phyloP scores from a whole-genome alignment of 768 basidiomycete species.

The Leccinum rimulosum region DNA sequence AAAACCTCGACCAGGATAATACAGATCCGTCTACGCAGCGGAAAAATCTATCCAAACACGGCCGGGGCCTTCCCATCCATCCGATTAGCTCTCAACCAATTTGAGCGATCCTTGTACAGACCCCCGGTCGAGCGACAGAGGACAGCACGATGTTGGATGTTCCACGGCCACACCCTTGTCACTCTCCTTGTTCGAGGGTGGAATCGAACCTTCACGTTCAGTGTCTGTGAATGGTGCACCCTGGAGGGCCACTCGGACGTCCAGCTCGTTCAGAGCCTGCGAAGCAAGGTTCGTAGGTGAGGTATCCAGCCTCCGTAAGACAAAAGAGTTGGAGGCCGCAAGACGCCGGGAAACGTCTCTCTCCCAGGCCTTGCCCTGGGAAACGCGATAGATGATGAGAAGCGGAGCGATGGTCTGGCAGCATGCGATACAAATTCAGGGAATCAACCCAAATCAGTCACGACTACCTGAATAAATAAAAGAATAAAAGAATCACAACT shows the following conservation, averaged over 20 bases:
- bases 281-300: background rate
- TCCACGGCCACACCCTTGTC: too few relatives aligned
- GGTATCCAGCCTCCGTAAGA: constrained; percentile 10
- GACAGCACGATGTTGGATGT: too few relatives aligned
- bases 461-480: too few relatives aligned
- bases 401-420: constrained; percentile 42
- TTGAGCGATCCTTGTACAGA: too few relatives aligned
- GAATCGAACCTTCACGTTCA: constrained; percentile 1
- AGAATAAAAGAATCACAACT: background rate
- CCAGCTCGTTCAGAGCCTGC: constrained; percentile 1
- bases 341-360: constrained; percentile 6
- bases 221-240: background rate
- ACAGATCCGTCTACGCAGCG: too few relatives aligned
- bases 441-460: background rate
- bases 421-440: constrained; percentile 7
- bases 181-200: too few relatives aligned
- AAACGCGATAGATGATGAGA: constrained; percentile 46
- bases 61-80: too few relatives aligned
- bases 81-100: too few relatives aligned
- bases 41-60: too few relatives aligned
- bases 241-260: constrained; percentile 16
- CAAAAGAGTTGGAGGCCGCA: constrained; percentile 1
- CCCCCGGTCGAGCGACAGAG: too few relatives aligned
- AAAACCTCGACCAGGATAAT: too few relatives aligned
- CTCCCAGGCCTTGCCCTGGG: constrained; percentile 31